Base-by-base conservation (phyloP, 257 asterid species). In the Capsicum chinense region DNA sequence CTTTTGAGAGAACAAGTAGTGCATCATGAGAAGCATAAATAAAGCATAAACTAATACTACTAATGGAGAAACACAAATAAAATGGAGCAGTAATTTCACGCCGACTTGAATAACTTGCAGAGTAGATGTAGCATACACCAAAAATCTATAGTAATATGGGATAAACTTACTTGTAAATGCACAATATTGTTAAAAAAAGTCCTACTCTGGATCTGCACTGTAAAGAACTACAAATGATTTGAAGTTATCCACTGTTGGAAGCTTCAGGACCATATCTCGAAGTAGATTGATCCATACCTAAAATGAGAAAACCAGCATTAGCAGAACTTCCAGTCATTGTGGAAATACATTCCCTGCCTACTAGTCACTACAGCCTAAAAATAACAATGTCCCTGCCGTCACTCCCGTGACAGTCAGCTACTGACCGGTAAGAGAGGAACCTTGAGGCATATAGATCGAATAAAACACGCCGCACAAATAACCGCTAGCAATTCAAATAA, bases 241-340 rank as follows among this genome's bases (percentile, higher is more conserved):
- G 69, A 96, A 92, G 86, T 91, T 91, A 64, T 91, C 91, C 85
- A 90, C 91, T 37, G 80, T 73, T 33, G 98, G 99, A 74, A 96
- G 91, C 91, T 92, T 94, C 92, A 92, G 79, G 83, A 93, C 98
- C 98, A 96, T 94, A 88, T 88, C 97, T 79, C 92, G 88, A 78
- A 96, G 95, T 86, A 96, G 87, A 87, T 94, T 97, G 87, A 94
- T 87, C 99, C 99, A 96, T 69, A 92, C 92, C 99, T 96, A 88
- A 84, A 86, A 87, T 26, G 79, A 86, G 80, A 83, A 82, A 83
- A 74, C 60, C 17, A 69, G 48, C 74, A 44, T 78, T 16, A 83
- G 69, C 67, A 79, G n/a, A 44, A 76, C 11, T 56, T 54, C 15
- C 26, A 14, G 54, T 52, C 81, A 47, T 14, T 52, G 63, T 50